A percentile compares a stretch with the other conserved stretches of the same genome.
phyloP scores from a whole-genome alignment of 495 filamentous ascomycete genomes.

The Podospora tetraspora region DNA sequence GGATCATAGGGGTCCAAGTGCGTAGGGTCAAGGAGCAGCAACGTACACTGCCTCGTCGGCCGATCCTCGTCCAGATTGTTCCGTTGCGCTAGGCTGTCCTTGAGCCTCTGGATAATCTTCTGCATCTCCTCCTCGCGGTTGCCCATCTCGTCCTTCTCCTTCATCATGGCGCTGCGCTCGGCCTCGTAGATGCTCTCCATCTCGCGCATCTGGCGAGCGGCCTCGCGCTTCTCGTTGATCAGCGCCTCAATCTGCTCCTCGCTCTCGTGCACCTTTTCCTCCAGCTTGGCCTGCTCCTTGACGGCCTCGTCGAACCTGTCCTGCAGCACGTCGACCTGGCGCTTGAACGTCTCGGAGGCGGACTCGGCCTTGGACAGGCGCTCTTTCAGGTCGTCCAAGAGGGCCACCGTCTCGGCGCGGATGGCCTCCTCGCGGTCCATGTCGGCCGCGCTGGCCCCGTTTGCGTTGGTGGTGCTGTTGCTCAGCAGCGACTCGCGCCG shows the following conservation, averaged over 20 bases:
- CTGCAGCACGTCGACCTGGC: constrained; percentile 79
- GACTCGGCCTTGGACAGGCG: constrained; percentile 75
- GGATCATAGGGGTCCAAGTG: constrained; percentile 7
- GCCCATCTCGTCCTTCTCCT: constrained; percentile 83
- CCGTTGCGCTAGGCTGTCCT: constrained; percentile 76
- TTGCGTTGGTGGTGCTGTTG: constrained; percentile 44
- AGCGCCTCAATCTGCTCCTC: constrained; percentile 75
- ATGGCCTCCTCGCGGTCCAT: constrained; percentile 51
- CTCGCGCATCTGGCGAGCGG: constrained; percentile 74
- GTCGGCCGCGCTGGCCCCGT: constrained; percentile 44
- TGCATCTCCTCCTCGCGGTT: constrained; percentile 85
- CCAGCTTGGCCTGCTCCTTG: constrained; percentile 75
- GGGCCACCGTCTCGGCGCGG: constrained; percentile 63
- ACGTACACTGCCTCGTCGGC: constrained; percentile 66
- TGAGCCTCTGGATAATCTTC: constrained; percentile 77
- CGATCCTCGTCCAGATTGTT: constrained; percentile 61
- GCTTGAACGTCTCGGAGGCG: constrained; percentile 72
- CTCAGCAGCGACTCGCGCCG: constrained; percentile 58
- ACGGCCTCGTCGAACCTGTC: constrained; percentile 78
- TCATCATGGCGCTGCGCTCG: constrained; percentile 79
- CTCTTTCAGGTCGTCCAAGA: constrained; percentile 79
- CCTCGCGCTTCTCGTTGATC: constrained; percentile 73
- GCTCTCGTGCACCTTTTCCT: constrained; percentile 77
- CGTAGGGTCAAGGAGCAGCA: constrained; percentile 7
- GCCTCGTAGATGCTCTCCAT: constrained; percentile 84